Evolutionary conservation across 768 basidiomycete species (phyloP).

Genomic region (Mycena venus): DNA sequence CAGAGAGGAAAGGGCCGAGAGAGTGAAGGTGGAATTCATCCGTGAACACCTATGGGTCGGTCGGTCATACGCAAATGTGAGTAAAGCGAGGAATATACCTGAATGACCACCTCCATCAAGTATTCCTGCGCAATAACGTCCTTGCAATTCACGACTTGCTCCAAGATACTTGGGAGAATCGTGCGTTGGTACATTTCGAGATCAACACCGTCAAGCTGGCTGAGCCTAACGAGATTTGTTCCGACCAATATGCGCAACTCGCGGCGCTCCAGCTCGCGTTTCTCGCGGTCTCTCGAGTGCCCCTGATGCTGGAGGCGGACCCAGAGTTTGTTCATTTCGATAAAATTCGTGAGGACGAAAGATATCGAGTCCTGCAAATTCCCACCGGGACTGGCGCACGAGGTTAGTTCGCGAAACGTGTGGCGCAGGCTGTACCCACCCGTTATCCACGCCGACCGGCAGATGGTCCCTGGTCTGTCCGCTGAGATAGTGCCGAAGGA

Average conservation of each 20-base stretch:
- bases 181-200: slow-evolving; percentile 88
- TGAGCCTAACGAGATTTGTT: slow-evolving; percentile 95
- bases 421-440: slow-evolving; percentile 63
- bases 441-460: slow-evolving; percentile 86
- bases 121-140: slow-evolving; percentile 99
- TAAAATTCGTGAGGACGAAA: slow-evolving; percentile 98
- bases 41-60: slow-evolving; percentile 86
- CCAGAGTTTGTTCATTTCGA: slow-evolving; percentile 99
- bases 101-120: slow-evolving; percentile 99
- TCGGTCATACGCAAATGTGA: not conserved
- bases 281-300: slow-evolving; percentile 96
- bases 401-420: not conserved
- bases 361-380: slow-evolving; percentile 95
- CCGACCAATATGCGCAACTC: slow-evolving; percentile 97
- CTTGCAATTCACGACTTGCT: slow-evolving; percentile 98
- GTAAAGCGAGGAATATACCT: slow-evolving; percentile 62
- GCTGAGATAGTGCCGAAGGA: slow-evolving; percentile 95
- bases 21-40: slow-evolving; percentile 98
- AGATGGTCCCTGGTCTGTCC: slow-evolving; percentile 97
- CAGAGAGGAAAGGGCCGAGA: slow-evolving; percentile 95
- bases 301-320: slow-evolving; percentile 98
- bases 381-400: slow-evolving; percentile 76
- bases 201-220: slow-evolving; percentile 97
- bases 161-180: slow-evolving; percentile 93
- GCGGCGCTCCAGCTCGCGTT: slow-evolving; percentile 95